Conservation (phyloP, 2,329 filamentous ascomycete species). For the Nothophaeocryptopus gaeumannii region DNA sequence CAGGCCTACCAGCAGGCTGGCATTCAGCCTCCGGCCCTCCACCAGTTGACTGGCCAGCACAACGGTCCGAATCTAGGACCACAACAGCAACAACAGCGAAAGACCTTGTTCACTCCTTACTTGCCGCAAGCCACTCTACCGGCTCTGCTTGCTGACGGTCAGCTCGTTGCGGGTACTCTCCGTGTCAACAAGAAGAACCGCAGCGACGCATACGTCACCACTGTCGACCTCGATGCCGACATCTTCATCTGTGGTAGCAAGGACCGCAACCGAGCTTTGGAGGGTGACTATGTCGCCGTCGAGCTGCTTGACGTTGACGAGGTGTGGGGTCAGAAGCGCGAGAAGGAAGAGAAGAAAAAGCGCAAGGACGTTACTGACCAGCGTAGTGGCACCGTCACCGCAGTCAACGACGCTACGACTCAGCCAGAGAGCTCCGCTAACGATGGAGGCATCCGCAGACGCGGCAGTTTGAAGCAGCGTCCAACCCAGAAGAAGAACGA, state of each 20-base stretch:
- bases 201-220: constrained; percentile 96
- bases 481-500: constrained; percentile 99
- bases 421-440: constrained; percentile 55
- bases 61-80: constrained; percentile 35
- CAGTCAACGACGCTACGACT: constrained; percentile 58
- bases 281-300: constrained; percentile 92
- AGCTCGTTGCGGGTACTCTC: constrained; percentile 92
- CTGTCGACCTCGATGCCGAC: constrained; percentile 89
- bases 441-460: constrained; percentile 84
- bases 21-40: constrained; percentile 53
- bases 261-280: constrained; percentile 92
- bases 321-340: constrained; percentile 96
- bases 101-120: constrained; percentile 97
- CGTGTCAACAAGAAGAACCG: constrained; percentile 99
- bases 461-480: constrained; percentile 91
- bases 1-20: constrained; percentile 89
- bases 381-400: constrained; percentile 70
- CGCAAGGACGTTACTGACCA: constrained; percentile 97
- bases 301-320: constrained; percentile 97
- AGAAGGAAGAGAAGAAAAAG: constrained; percentile 99
- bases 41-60: constrained; percentile 45
- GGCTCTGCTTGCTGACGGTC: constrained; percentile 83
- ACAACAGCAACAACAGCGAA: constrained; percentile 86
- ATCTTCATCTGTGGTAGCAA: constrained; percentile 99
- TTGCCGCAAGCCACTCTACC: constrained; percentile 91